Conservation (phyloP, 176 grass and related monocot species). For the Alopecurus myosuroides region DNA sequence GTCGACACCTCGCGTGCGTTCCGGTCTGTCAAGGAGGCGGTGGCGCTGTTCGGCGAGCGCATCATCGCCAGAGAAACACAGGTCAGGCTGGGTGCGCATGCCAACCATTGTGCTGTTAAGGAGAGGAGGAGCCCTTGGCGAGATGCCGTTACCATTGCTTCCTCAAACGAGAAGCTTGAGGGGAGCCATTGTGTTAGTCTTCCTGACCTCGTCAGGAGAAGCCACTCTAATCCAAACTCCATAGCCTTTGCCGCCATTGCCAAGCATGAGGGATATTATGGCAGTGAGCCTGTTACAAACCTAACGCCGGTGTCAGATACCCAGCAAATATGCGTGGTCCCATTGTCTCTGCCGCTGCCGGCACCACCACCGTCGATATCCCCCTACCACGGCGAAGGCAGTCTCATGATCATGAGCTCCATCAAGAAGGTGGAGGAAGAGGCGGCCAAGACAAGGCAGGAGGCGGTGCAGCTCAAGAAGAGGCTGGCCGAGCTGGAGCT, state of each 20-base stretch:
- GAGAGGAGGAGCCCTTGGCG: conserved; percentile 14
- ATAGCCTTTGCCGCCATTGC: background rate
- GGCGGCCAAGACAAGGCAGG: conserved; percentile 51
- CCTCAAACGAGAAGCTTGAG: conserved; percentile 9
- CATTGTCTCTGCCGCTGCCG: conserved; percentile 46
- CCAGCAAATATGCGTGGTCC: conserved; percentile 41
- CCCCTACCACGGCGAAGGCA: conserved; percentile 8
- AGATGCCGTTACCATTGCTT: background rate
- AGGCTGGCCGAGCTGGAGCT: conserved; percentile 61
- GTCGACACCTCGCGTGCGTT: conserved; percentile 72
- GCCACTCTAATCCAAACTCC: conserved; percentile 11
- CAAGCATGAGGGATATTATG: background rate
- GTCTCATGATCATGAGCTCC: conserved; percentile 35
- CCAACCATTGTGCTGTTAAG: background rate
- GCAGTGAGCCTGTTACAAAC: background rate
- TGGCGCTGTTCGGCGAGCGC: conserved; percentile 75
- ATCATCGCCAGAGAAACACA: conserved; percentile 27
- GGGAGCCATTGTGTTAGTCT: background rate
- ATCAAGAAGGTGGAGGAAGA: conserved; percentile 72
- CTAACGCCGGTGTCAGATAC: conserved; percentile 2
- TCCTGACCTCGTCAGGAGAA: background rate
- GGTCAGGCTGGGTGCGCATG: background rate
- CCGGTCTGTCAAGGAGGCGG: conserved; percentile 80
- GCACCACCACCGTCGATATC: conserved; percentile 44
- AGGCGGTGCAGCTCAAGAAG: conserved; percentile 57